A percentile compares a stretch with the other conserved stretches of the same genome.
phyloP scores from a whole-genome alignment of 345 rosid species.

The Pseudoturritis turrita region DNA sequence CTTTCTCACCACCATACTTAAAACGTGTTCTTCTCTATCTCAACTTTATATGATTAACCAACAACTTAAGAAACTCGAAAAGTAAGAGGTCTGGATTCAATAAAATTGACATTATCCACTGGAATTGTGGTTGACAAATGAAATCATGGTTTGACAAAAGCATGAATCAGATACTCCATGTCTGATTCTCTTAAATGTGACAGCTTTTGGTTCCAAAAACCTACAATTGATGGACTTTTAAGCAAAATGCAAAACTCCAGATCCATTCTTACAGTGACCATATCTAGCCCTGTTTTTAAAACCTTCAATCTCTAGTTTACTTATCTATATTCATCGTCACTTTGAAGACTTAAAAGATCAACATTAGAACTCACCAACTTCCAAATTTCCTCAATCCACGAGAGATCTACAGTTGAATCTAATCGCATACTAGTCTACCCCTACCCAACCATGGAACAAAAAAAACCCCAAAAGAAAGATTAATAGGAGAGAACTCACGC shows the following conservation, averaged over 20 bases:
- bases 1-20: neutral
- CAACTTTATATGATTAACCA: neutral
- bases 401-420: neutral
- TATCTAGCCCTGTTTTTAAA: neutral
- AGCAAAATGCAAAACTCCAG: constrained; percentile 6
- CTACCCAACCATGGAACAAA: neutral
- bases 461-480: neutral
- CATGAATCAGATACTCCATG: neutral
- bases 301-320: neutral
- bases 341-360: neutral
- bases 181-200: neutral
- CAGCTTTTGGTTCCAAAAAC: neutral
- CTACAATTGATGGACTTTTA: neutral
- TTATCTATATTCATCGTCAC: neutral
- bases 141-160: neutral
- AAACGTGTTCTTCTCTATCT: neutral
- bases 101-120: neutral
- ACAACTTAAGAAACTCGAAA: neutral
- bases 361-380: neutral
- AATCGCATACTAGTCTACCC: no score
- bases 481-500: constrained; percentile 56
- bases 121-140: neutral
- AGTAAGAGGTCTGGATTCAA: neutral
- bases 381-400: neutral
- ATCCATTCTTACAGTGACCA: neutral